These are phyloP conservation scores for Lactarius tabidus DNA, from an alignment of 768 basidiomycete species.

Conservation along the genomic window DNA sequence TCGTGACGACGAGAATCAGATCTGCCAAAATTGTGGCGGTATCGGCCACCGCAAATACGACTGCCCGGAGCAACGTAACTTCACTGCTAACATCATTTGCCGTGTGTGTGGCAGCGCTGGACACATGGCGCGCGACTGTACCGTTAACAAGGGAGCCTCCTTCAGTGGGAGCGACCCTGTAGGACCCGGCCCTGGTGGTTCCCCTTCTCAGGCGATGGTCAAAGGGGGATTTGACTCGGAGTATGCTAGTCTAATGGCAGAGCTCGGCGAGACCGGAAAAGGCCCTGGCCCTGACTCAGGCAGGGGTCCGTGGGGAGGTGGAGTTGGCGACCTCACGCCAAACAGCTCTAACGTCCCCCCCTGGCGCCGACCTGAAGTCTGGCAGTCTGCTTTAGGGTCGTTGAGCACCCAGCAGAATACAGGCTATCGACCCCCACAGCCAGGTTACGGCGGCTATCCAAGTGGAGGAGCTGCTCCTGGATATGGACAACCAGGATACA, in stretches of 20 bases:
- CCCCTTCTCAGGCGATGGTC: constrained; percentile 45
- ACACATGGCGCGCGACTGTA: constrained; percentile 98
- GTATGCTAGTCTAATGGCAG: constrained; percentile 96
- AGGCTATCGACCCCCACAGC: constrained; percentile 65
- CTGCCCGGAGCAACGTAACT: constrained; percentile 97
- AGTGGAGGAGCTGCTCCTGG: constrained; percentile 19
- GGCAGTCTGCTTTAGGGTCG: constrained; percentile 52
- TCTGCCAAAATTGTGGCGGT: constrained; percentile 95
- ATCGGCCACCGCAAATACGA: constrained; percentile 98
- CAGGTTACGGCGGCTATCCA: constrained; percentile 46
- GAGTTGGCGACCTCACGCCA: constrained; percentile 52
- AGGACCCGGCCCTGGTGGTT: constrained; percentile 54
- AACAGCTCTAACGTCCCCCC: constrained; percentile 80
- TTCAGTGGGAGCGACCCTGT: constrained; percentile 8
- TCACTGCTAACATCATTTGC: constrained; percentile 99
- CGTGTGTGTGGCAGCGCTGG: constrained; percentile 97
- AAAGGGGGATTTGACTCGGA: constrained; percentile 93
- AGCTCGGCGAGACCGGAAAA: constrained; percentile 81
- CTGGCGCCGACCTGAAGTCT: constrained; percentile 87
- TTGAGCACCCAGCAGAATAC: constrained; percentile 38
- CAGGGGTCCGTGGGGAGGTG: constrained; percentile 55
- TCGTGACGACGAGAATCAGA: constrained; percentile 98
- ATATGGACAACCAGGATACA: constrained; percentile 25
- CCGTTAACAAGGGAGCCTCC: constrained; percentile 69
- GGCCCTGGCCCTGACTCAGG: constrained; percentile 51